Evolutionary conservation across 306 rosid species (phyloP), one percentile per base, ranked within the genome.

Genomic region (Neltuma alba): DNA sequence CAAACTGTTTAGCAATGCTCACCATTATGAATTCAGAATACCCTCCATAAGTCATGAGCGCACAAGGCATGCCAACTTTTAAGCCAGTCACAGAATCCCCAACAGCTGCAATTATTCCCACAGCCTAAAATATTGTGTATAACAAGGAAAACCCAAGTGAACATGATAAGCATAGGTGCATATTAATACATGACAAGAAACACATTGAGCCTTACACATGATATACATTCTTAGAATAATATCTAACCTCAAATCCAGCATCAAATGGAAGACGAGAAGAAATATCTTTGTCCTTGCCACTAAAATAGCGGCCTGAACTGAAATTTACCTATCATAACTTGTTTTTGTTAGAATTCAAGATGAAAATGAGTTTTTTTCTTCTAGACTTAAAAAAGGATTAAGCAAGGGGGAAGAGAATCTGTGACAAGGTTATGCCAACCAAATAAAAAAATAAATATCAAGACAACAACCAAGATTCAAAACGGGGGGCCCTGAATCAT

Each of bases 191-290:
- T 6, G 73, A 23, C 30, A 41, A 68, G 73, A 23, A 68, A 68
- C 40, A 80, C 80, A 80, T 61, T 33, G 58, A 45, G 71, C 64
- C 30, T 42, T 76, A 63, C 65, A 75, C 58, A 42, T 67, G 61
- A 66, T 60, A 61, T 77, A 36, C 27, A 67, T 1, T 11, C 16
- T 77, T 52, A 58, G 45, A 62, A 58, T 54, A 75, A 40, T 74
- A 61, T 72, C 65, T 52, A 76, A 95, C 98, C 98, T 95, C 99
- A 85, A 95, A 95, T 65, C 99, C 98, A n/a, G 96, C 93, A 91
- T 95, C 94, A 84, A 95, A 90, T 40, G 98, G 99, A 78, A 95
- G 97, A 80, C 68, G 88, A 55, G 98, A 61, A 27, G 83, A 80
- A 78, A 67, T 79, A 48, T 87, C 94, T 74, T 74, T 78, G 86